Evolutionary conservation across 1,139 yeast genomes (phyloP), one percentile per base, ranked within the genome.

Genomic region (Pichia sp.): DNA sequence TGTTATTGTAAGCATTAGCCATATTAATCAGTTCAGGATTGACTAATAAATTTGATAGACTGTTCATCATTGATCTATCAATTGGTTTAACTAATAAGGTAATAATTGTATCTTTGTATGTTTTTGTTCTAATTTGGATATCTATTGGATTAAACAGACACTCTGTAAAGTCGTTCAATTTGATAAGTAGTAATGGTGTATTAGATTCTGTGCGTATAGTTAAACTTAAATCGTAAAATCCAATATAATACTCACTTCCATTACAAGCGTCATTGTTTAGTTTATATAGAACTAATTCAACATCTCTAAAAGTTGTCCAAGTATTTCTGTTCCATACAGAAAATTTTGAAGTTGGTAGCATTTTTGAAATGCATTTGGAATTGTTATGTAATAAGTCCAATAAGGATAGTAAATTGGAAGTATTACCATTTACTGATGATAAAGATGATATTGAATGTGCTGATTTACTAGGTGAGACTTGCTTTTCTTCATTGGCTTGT

Each of bases 61-160:
- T 11, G 5, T 42, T 46, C 49, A 50, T 51, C 25, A 42, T 49
- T 19, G 28, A 25, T 13, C 41, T 46, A 44, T 46, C 42, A 11
- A 42, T 31, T 8, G 62, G 51, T 29, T 57, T 53, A 16, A 65
- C 44, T 27, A 60, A 49, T 28, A 60, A 30, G 11, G 53, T 54
- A 10, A 58, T 42, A 10, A 51, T 45, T 8, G 51, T 36, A 45
- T 68, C 62, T 6, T 60, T 58, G 36, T 60, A 58, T 31, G 57
- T 55, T 34, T 56, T 59, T 13, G 64, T 53, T 28, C 50, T 58
- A 6, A 65, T 28, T 25, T 66, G 69, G 18, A 67, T 45, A 45
- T 63, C 69, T 27, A 59, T 44, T 1, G 65, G 50, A 28, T 62
- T 56, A 3, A 63, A 34, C 33, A 47, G 51, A 48, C 49, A 62